Evolutionary conservation across 1,284 basidiomycete species (phyloP), one percentile per base, ranked within the genome.

Genomic region (Spongiforma sp.): DNA sequence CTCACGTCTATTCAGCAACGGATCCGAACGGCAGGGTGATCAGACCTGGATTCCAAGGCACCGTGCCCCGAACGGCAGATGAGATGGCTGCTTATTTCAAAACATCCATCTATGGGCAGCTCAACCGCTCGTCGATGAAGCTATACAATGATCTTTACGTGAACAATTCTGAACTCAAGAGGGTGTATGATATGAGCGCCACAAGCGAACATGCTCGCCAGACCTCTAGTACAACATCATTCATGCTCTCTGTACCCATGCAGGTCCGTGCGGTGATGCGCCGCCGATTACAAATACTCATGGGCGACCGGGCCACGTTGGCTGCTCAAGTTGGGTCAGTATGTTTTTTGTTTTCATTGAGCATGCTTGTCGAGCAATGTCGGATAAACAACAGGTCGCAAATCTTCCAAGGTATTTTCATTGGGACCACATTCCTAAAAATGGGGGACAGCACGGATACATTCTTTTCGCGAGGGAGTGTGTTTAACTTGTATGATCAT

Each of bases 381-480:
- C 5, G 10, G 11, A 21, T 34, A 1, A 19, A 50, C 6, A 34
- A 17, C 21, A 75, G 71, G 17, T 36, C 82, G 9, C 88, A 85
- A 67, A 68, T 87, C 17, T 72, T 88, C 55, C 89, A 92, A 73
- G 89, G 82, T 4, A 69, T 93, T 62, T 89, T 94, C 68, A 82
- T 89, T 62, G 93, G 94, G 17, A 92, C 90, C 0, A 83, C 91
- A 36, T 96, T 93, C 81, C 82, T 89, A 66, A 80, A 84, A 4
- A 78, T 89, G 54, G 79, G 86, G 1, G 79, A 85, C 28, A 75
- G 80, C 12, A 93, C 94, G 0, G 73, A 78, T 4, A 88, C 87
- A 21, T 91, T 89, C 76, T 95, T 92, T 83, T 89, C 90, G 10
- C 86, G 93, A 21, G 93, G 92, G 9, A 91, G 93, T 81, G 79